Conservation (phyloP, 2,329 filamentous ascomycete genomes). For the Microascus cirrosus region DNA sequence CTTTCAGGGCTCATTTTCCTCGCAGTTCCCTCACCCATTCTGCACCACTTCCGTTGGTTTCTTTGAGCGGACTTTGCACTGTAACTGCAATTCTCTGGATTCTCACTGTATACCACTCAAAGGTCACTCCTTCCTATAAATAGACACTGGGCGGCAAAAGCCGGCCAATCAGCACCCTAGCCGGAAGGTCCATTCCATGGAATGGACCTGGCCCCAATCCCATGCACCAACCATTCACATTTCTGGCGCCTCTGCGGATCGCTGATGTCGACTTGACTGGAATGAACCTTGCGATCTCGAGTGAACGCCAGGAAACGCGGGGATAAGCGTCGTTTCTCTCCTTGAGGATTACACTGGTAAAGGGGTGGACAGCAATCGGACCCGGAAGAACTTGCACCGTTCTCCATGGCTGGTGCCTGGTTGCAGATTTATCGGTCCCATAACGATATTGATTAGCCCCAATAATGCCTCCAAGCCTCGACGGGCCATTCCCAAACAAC, state of each 20-base stretch:
- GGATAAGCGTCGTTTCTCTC: background rate
- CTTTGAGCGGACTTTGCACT: too few species aligned
- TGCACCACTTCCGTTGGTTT: too few species aligned
- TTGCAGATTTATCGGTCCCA: background rate
- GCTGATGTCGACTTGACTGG: too few species aligned
- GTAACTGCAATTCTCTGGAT: too few species aligned
- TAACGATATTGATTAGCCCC: background rate
- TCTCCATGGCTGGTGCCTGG: background rate
- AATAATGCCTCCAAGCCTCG: background rate
- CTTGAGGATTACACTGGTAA: background rate
- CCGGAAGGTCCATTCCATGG: background rate
- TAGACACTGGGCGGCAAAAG: background rate
- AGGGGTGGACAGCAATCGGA: background rate
- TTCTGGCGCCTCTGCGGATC: background rate
- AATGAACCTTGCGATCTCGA: background rate
- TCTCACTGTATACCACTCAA: too few species aligned
- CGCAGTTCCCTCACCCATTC: too few species aligned
- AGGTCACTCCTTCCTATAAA: slow-evolving; percentile 2
- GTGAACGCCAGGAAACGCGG: background rate
- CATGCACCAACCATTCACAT: background rate
- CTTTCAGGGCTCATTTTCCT: too few species aligned
- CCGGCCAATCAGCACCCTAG: background rate
- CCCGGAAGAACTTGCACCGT: background rate
- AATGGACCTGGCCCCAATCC: background rate
- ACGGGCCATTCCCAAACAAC: background rate